Evolutionary conservation across 2,329 filamentous ascomycete species (phyloP), one percentile per base, ranked within the genome.

Genomic region (Cyphellophora europaea): DNA sequence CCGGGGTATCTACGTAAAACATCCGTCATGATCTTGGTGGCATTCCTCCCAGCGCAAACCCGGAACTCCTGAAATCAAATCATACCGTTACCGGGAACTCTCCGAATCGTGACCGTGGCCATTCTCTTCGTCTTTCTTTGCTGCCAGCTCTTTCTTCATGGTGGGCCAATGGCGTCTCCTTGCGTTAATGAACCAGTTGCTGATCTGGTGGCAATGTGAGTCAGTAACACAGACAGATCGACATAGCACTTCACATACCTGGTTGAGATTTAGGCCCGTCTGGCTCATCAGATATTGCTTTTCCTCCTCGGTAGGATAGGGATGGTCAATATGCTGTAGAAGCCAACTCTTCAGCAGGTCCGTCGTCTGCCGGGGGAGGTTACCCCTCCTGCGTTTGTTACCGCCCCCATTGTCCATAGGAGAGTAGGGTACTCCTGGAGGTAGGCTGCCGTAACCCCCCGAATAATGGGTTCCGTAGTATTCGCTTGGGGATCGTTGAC

Each of bases 291-390:
- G 68, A 40, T 82, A 74, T 53, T 88, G n/a, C 59, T 93, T 93
- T 61, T 93, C 82, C 43, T 93, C 84, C 56, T 93, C 84, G 4
- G 78, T 87, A 2, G 86, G 86, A 54, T 93, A 93, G 0, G 86
- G 85, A 52, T 91, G 85, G 41, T 77, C 68, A 5, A 87, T 59
- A 56, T 91, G 82, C n/a, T 70, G 69, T 33, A 78, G 61, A 46
- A 93, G 88, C 87, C 87, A 94, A 1, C 74, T 66, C 35, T 82
- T 75, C 27, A 94, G 66, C 46, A 83, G 79, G 53, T 88, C 82
- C 0, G 86, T 94, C 0, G 85, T 84, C 36, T 87, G 82, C 53
- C 93, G 93, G n/a, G 87, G 87, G 3, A 94, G 67, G 52, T 94
- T 94, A 2, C 87, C 87, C 25, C 87, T 72, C 34, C 86, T 70